A percentile compares a stretch with the other conserved stretches of the same genome.
These are phyloP conservation scores for Sergeia podlipaevii DNA, from an alignment of 208 protist species.

Conservation along the genomic window DNA sequence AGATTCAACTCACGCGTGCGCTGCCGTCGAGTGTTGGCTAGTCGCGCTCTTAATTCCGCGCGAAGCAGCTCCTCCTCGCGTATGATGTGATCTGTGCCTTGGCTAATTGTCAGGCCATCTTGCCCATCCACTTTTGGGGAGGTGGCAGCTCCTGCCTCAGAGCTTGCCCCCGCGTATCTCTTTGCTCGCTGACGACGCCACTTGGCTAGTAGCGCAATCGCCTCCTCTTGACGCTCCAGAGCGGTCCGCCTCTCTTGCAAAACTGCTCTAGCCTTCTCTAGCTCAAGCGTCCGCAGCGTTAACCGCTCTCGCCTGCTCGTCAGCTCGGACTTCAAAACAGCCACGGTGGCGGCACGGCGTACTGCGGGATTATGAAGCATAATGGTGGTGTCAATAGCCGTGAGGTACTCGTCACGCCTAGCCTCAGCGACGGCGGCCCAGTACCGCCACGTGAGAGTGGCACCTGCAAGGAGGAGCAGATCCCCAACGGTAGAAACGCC, in stretches of 20 bases:
- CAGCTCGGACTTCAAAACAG: slow-evolving; percentile 28
- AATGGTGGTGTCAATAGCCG: slow-evolving; percentile 15
- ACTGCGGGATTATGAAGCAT: too few relatives aligned
- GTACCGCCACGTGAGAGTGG: slow-evolving; percentile 39
- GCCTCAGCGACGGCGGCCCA: slow-evolving; percentile 15
- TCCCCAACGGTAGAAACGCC: slow-evolving; percentile 32
- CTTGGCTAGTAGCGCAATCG: slow-evolving; percentile 17
- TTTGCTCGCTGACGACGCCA: too few relatives aligned
- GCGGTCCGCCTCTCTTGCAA: slow-evolving; percentile 20
- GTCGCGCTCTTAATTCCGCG: slow-evolving; percentile 26
- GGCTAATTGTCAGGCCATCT: too few relatives aligned
- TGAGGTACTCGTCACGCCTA: slow-evolving; percentile 15
- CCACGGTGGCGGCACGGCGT: neutral
- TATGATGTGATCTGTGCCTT: neutral
- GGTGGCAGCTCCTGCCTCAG: neutral
- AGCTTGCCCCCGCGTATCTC: too few relatives aligned
- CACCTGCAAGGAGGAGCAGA: slow-evolving; percentile 26
- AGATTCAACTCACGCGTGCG: slow-evolving; percentile 20
- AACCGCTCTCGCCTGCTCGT: slow-evolving; percentile 24
- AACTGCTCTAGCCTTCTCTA: slow-evolving; percentile 26
- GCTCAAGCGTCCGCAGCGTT: slow-evolving; percentile 19
- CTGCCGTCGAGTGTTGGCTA: slow-evolving; percentile 17
- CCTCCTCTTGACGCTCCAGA: slow-evolving; percentile 20
- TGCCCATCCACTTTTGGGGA: neutral
- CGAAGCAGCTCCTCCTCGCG: slow-evolving; percentile 22